These are phyloP conservation scores for Aspergillus niger DNA, from an alignment of 2,329 filamentous ascomycete species.

Conservation along the genomic window DNA sequence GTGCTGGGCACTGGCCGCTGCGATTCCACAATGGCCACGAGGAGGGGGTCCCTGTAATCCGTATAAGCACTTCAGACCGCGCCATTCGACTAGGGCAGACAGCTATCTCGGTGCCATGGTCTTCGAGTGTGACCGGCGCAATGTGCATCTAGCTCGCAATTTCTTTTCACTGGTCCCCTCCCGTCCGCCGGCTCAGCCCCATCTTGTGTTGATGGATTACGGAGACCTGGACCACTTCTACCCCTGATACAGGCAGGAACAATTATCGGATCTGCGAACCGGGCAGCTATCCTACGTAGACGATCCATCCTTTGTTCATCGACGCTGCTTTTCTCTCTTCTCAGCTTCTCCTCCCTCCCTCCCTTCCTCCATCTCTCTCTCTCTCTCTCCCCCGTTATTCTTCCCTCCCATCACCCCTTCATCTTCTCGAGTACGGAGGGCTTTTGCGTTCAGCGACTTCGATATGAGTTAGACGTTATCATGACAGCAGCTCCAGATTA, in stretches of 20 bases:
- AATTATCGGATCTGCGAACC: conserved; percentile 22
- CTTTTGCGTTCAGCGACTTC: neutral
- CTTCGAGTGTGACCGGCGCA: neutral
- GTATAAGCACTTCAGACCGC: neutral
- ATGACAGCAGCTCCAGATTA: conserved; percentile 10
- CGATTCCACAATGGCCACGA: neutral
- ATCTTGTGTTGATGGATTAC: conserved; percentile 16
- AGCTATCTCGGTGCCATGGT: neutral
- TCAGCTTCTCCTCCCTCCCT: conserved; percentile 6
- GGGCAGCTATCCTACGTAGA: conserved; percentile 10
- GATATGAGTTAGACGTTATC: conserved; percentile 8
- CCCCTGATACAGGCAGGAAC: conserved; percentile 21
- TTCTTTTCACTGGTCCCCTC: conserved; percentile 1
- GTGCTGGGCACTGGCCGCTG: neutral
- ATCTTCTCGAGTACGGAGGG: neutral
- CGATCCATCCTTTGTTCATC: conserved; percentile 2
- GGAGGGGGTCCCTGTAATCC: neutral
- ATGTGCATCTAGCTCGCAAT: neutral
- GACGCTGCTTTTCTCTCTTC: neutral
- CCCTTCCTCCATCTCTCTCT: neutral
- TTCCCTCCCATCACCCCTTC: conserved; percentile 4
- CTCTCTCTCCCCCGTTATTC: neutral
- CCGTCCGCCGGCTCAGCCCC: conserved; percentile 16
- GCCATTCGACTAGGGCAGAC: conserved; percentile 1
- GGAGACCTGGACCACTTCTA: conserved; percentile 17